These are phyloP conservation scores for Pestalotiopsis sp. DNA, from an alignment of 2,329 filamentous ascomycete species.

Conservation along the genomic window DNA sequence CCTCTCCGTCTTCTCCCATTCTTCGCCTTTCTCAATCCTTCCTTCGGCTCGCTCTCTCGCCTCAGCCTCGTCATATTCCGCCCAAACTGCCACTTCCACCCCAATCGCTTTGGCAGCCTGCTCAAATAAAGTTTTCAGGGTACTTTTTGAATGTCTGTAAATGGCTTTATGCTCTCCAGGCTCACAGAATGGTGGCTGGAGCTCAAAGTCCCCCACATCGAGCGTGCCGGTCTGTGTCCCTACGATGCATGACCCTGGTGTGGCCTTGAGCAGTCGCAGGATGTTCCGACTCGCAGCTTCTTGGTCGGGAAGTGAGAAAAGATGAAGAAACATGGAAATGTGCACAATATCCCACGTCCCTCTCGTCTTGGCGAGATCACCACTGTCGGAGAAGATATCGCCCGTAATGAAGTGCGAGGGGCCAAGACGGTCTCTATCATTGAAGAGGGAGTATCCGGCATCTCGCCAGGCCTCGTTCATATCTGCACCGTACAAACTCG, in stretches of 20 bases:
- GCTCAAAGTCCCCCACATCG: slow-evolving; percentile 6
- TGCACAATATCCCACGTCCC: slow-evolving; percentile 19
- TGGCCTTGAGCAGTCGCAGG: slow-evolving; percentile 14
- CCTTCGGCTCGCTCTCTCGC: not conserved
- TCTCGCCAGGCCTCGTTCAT: slow-evolving; percentile 9
- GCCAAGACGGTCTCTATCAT: slow-evolving; percentile 13
- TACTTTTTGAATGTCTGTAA: slow-evolving; percentile 13
- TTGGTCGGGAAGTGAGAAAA: slow-evolving; percentile 16
- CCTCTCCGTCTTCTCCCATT: slow-evolving; percentile 11
- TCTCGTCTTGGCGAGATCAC: slow-evolving; percentile 15
- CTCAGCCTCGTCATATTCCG: slow-evolving; percentile 15
- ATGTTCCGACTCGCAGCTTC: slow-evolving; percentile 14
- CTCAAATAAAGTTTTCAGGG: not conserved
- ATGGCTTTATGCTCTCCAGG: slow-evolving; percentile 15
- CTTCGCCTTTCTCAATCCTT: slow-evolving; percentile 8
- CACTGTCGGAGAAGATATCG: slow-evolving; percentile 16
- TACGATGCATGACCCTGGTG: slow-evolving; percentile 14
- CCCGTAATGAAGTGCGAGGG: slow-evolving; percentile 16
- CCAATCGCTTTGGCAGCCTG: not conserved
- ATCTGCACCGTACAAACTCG: slow-evolving; percentile 15
- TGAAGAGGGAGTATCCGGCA: slow-evolving; percentile 13
- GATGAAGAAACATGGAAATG: slow-evolving; percentile 17
- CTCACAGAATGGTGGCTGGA: slow-evolving; percentile 14
- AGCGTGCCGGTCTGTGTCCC: slow-evolving; percentile 18
- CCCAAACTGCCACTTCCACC: slow-evolving; percentile 9